A percentile compares a stretch with the other conserved stretches of the same genome.
These are phyloP conservation scores for Pseudomonodictys pantanalensis DNA, from an alignment of 495 filamentous ascomycete species.

Conservation along the genomic window DNA sequence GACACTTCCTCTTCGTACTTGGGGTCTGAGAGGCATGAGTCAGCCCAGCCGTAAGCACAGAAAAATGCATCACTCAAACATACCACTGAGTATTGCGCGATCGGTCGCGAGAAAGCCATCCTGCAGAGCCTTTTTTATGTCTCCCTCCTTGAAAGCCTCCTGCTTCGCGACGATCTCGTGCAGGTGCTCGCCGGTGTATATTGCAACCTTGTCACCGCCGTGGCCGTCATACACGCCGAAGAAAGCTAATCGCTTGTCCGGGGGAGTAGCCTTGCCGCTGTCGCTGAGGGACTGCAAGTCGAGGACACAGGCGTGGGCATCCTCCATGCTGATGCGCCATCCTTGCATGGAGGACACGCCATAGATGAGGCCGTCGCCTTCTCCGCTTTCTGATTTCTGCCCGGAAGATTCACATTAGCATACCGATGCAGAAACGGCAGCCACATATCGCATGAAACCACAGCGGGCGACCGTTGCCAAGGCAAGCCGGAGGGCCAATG, in stretches of 20 bases:
- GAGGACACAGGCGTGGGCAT: conserved; percentile 84
- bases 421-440: background rate
- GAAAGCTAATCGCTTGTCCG: conserved; percentile 78
- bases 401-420: conserved; percentile 8
- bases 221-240: conserved; percentile 99
- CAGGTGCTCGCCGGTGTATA: conserved; percentile 88
- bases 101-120: conserved; percentile 97
- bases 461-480: conserved; percentile 13
- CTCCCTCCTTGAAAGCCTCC: conserved; percentile 82
- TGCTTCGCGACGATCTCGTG: conserved; percentile 93
- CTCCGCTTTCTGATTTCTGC: conserved; percentile 81
- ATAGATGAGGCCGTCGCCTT: conserved; percentile 87
- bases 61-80: conserved; percentile 25
- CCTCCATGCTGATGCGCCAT: conserved; percentile 99
- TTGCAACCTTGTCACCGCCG: conserved; percentile 91
- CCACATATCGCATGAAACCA: background rate
- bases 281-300: conserved; percentile 70
- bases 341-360: conserved; percentile 98
- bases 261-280: conserved; percentile 54
- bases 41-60: conserved; percentile 20
- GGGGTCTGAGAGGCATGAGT: conserved; percentile 61
- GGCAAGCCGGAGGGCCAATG: conserved; percentile 23
- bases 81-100: conserved; percentile 91
- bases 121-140: conserved; percentile 94
- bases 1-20: conserved; percentile 97